Evolutionary conservation across 306 rosid species (phyloP).

Genomic region (Pyrus betulifolia): DNA sequence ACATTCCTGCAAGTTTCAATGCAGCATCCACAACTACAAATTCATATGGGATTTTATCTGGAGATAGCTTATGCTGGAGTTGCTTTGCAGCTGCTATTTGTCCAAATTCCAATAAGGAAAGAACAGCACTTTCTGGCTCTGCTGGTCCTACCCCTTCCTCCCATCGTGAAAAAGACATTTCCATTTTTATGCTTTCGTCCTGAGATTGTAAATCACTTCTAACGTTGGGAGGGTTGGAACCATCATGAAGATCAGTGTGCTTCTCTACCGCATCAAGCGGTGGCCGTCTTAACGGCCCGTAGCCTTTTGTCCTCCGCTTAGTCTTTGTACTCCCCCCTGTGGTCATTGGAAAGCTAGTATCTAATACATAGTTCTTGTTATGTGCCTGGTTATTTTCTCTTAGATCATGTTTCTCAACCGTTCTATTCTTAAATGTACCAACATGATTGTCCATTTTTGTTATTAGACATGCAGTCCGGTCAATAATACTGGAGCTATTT

Average conservation of each 20-base stretch:
- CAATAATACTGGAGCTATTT: constrained; percentile 76
- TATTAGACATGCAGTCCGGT: constrained; percentile 76
- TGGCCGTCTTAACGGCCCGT: constrained; percentile 47
- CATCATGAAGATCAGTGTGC: constrained; percentile 58
- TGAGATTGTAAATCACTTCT: constrained; percentile 52
- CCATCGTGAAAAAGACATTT: constrained; percentile 83
- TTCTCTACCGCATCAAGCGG: constrained; percentile 52
- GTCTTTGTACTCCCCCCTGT: constrained; percentile 64
- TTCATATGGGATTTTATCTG: constrained; percentile 66
- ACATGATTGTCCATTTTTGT: constrained; percentile 90
- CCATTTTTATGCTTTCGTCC: constrained; percentile 66
- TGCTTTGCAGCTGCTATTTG: constrained; percentile 92
- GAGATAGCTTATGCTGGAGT: constrained; percentile 85
- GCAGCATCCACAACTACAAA: constrained; percentile 81
- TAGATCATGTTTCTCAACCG: constrained; percentile 56
- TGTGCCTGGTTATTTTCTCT: constrained; percentile 51
- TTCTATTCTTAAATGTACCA: constrained; percentile 45
- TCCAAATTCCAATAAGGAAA: constrained; percentile 90
- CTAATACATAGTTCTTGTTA: constrained; percentile 55
- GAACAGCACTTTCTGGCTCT: constrained; percentile 86
- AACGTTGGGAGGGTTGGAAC: constrained; percentile 35
- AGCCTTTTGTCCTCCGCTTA: constrained; percentile 82
- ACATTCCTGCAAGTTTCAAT: constrained; percentile 67
- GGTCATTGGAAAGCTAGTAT: constrained; percentile 45
- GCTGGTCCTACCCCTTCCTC: constrained; percentile 91